Conservation (phyloP, 2,329 filamentous ascomycete species). For the Macroventuria anomochaeta region DNA sequence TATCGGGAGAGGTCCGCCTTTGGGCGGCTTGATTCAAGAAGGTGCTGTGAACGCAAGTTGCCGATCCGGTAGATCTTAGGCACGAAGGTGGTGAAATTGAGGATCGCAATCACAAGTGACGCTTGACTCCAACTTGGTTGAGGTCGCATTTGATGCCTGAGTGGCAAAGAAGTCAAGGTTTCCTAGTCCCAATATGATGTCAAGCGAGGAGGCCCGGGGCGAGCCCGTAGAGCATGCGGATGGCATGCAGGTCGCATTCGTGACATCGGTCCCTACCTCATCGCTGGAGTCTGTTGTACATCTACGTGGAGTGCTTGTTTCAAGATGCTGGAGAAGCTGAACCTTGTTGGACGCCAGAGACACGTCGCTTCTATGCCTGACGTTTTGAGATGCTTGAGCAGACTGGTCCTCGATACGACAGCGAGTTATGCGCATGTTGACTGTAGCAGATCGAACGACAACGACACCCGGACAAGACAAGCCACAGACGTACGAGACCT, state of each 20-base stretch:
- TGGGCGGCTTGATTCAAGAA: slow-evolving; percentile 10
- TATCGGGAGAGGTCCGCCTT: slow-evolving; percentile 26
- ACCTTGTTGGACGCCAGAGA: neutral
- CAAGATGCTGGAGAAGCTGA: neutral
- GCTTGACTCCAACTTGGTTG: slow-evolving; percentile 8
- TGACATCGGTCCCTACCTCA: slow-evolving; percentile 6
- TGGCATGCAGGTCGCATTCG: neutral
- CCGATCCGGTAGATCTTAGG: slow-evolving; percentile 37
- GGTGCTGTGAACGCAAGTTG: slow-evolving; percentile 26
- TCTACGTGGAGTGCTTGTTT: slow-evolving; percentile 15
- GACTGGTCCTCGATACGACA: neutral
- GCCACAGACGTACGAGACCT: slow-evolving; percentile 5
- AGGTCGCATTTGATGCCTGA: slow-evolving; percentile 9
- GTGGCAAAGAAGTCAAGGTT: slow-evolving; percentile 17
- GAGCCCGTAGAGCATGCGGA: slow-evolving; percentile 9
- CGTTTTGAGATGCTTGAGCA: neutral
- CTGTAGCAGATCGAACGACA: slow-evolving; percentile 2
- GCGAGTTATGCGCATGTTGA: neutral
- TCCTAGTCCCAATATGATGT: slow-evolving; percentile 19
- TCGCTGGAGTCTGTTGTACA: slow-evolving; percentile 2
- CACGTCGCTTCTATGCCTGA: neutral
- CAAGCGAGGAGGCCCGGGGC: slow-evolving; percentile 11
- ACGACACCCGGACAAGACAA: slow-evolving; percentile 6
- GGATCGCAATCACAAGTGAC: slow-evolving; percentile 36
- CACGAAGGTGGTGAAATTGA: slow-evolving; percentile 24